These are phyloP conservation scores for Claviceps citrina DNA, from an alignment of 2,329 filamentous ascomycete genomes.

Conservation along the genomic window DNA sequence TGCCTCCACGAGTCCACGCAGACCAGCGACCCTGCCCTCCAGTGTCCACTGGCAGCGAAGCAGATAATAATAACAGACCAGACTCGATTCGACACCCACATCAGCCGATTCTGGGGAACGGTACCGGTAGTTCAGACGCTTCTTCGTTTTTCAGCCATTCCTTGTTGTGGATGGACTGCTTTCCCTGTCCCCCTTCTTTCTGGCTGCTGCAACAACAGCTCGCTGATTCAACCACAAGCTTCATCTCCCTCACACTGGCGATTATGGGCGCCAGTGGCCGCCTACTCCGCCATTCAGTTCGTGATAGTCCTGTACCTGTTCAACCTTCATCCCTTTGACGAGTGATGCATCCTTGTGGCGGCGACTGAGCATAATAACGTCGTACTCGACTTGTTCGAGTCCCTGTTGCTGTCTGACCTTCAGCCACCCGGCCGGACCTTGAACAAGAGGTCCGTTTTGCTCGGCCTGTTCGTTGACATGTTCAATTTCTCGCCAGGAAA, in stretches of 20 bases:
- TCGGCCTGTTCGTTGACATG: conserved; percentile 22
- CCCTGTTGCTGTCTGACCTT: conserved; percentile 20
- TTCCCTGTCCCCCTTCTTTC: conserved; percentile 9
- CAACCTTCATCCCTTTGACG: conserved; percentile 17
- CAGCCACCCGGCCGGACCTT: conserved; percentile 19
- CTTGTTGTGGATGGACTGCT: conserved; percentile 5
- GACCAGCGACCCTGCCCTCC: conserved; percentile 3
- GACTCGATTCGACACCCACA: conserved; percentile 8
- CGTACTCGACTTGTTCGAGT: conserved; percentile 25
- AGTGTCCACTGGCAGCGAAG: not conserved
- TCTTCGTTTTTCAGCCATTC: not conserved
- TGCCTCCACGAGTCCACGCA: conserved; percentile 14
- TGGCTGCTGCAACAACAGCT: conserved; percentile 4
- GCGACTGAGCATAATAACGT: conserved; percentile 21
- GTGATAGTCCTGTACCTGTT: conserved; percentile 17
- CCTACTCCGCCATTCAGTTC: conserved; percentile 16
- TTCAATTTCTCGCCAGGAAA: conserved; percentile 21
- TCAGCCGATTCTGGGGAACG: conserved; percentile 10
- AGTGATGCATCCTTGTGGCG: conserved; percentile 23
- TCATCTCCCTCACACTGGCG: conserved; percentile 16
- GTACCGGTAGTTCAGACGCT: conserved; percentile 8
- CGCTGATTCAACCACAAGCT: conserved; percentile 2
- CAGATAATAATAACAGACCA: conserved; percentile 1
- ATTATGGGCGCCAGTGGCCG: conserved; percentile 24
- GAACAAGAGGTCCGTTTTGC: conserved; percentile 15